These are phyloP conservation scores for Collybiopsis luxurians DNA, from an alignment of 768 basidiomycete species.

Conservation along the genomic window DNA sequence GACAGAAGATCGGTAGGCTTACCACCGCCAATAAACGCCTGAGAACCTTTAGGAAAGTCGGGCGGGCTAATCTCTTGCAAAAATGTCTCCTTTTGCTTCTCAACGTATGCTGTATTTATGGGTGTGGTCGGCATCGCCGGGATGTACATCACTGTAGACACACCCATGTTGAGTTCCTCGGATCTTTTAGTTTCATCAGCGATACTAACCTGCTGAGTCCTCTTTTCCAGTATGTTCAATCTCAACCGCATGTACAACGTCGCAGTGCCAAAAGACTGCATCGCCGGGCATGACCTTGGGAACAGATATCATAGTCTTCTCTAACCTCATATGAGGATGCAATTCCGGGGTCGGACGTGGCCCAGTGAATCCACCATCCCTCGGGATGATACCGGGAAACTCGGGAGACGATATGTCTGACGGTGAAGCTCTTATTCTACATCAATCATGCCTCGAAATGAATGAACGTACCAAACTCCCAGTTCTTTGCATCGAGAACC, in stretches of 20 bases:
- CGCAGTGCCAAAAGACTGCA: conserved; percentile 77
- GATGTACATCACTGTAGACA: conserved; percentile 67
- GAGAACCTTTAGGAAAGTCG: conserved; percentile 57
- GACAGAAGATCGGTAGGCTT: conserved; percentile 32
- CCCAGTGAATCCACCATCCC: conserved; percentile 36
- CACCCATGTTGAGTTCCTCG: no score
- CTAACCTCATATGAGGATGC: conserved; percentile 68
- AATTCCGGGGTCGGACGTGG: conserved; percentile 51
- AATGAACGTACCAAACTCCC: conserved; percentile 44
- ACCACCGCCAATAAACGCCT: conserved; percentile 33
- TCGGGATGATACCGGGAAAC: conserved; percentile 47
- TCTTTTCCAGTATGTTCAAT: conserved; percentile 47
- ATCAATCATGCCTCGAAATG: background rate
- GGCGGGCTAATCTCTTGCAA: conserved; percentile 60
- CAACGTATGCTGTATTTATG: conserved; percentile 57
- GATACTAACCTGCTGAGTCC: conserved; percentile 51
- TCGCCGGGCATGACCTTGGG: conserved; percentile 76
- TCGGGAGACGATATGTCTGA: conserved; percentile 45
- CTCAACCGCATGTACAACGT: conserved; percentile 50
- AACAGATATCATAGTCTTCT: conserved; percentile 64
- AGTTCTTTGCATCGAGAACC: conserved; percentile 48
- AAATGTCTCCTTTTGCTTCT: conserved; percentile 62
- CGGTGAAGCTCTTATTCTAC: background rate
- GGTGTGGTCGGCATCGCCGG: conserved; percentile 67
- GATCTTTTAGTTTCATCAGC: no score